Evolutionary conservation across 192 early-diverging fungal species (phyloP).

Genomic region (Backusella tuberculispora): DNA sequence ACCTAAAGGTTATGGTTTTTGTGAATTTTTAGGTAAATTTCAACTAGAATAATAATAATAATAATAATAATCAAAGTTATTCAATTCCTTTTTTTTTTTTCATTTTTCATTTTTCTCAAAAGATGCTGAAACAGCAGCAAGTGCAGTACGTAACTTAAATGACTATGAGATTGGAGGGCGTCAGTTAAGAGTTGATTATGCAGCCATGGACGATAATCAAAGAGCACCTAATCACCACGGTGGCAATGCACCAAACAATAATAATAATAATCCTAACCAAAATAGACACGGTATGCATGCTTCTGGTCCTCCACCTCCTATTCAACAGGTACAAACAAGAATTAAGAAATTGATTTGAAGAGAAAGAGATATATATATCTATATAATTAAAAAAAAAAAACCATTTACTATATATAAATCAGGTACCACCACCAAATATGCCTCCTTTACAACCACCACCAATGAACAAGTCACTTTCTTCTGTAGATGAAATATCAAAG

Average conservation of each 20-base stretch:
- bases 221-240: constrained; percentile 13
- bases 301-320: not conserved
- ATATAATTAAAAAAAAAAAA: not conserved
- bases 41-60: not conserved
- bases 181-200: constrained; percentile 90
- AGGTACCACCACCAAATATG: constrained; percentile 17
- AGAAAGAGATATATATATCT: not conserved
- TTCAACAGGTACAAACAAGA: not conserved
- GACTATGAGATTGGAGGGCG: constrained; percentile 89
- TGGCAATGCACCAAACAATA: constrained; percentile 12
- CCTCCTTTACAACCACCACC: constrained; percentile 5
- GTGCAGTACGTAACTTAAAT: constrained; percentile 92
- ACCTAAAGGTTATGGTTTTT: constrained; percentile 95
- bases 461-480: constrained; percentile 11
- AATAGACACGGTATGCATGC: constrained; percentile 20
- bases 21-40: constrained; percentile 77
- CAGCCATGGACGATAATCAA: constrained; percentile 67
- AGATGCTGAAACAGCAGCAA: constrained; percentile 91
- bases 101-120: constrained; percentile 12
- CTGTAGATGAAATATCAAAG: constrained; percentile 57
- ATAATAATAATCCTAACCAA: constrained; percentile 21
- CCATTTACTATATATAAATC: not conserved
- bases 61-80: not conserved
- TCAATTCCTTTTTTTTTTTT: constrained; percentile 26
- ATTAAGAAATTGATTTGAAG: not conserved